Evolutionary conservation across 352 stramenopile species (phyloP).

Genomic region (Saprolegnia diclina): DNA sequence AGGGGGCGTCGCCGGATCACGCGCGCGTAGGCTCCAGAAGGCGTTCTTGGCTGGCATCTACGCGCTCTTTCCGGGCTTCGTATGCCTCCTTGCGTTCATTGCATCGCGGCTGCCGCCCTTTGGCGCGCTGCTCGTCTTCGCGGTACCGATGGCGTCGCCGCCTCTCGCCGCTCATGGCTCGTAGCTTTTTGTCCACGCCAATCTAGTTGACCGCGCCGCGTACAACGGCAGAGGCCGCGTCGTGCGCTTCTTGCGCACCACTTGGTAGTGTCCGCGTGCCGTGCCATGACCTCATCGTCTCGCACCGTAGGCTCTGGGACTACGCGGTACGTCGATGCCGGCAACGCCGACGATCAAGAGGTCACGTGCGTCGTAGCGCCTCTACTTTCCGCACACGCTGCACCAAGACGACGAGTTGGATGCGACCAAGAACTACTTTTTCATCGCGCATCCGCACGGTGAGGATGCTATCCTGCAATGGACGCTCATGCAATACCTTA

Average conservation of each 20-base stretch:
- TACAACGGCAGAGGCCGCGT: slow-evolving; percentile 42
- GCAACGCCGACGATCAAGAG: background rate
- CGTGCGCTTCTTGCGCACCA: slow-evolving; percentile 32
- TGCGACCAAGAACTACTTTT: slow-evolving; percentile 35
- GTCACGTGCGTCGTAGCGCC: slow-evolving; percentile 15
- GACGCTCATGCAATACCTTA: background rate
- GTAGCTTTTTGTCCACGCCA: background rate
- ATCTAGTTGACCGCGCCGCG: slow-evolving; percentile 35
- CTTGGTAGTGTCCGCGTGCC: slow-evolving; percentile 27
- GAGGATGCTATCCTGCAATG: background rate
- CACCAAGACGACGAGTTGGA: slow-evolving; percentile 42
- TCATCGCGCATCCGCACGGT: slow-evolving; percentile 46
- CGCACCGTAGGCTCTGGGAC: slow-evolving; percentile 37
- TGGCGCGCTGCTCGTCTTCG: background rate
- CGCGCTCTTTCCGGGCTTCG: background rate
- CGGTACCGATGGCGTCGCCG: background rate
- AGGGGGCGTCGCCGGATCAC: background rate
- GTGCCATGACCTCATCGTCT: background rate
- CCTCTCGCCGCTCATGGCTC: background rate
- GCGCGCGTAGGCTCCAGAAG: background rate
- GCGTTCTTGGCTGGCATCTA: background rate
- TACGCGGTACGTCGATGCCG: background rate
- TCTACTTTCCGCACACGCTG: slow-evolving; percentile 41
- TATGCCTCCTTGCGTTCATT: background rate
- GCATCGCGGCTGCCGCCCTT: background rate